phyloP scores from a whole-genome alignment of 2,329 filamentous ascomycete species.

The Ophiobolus disseminans region DNA sequence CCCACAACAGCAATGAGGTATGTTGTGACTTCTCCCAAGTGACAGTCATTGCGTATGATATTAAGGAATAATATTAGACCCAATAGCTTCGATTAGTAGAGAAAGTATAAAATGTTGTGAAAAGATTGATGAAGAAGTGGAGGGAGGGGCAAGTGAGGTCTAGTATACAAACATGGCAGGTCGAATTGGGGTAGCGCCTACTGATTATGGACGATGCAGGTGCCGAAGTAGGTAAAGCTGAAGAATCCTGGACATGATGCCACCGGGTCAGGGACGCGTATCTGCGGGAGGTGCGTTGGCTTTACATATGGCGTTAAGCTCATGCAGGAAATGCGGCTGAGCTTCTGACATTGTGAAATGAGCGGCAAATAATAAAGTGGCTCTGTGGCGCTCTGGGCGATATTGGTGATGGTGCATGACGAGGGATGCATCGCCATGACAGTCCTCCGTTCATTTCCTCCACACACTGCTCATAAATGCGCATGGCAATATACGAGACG shows the following conservation, averaged over 20 bases:
- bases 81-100: too few species aligned
- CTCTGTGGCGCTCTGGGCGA: constrained; percentile 5
- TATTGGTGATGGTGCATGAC: constrained; percentile 5
- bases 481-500: background rate
- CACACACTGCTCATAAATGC: background rate
- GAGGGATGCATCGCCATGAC: background rate
- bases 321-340: constrained; percentile 23
- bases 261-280: constrained; percentile 11
- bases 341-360: constrained; percentile 20
- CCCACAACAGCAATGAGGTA: constrained; percentile 42
- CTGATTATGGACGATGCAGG: constrained; percentile 10
- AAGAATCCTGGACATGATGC: constrained; percentile 13
- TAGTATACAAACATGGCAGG: constrained; percentile 9
- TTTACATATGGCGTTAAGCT: constrained; percentile 26
- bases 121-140: constrained; percentile 4
- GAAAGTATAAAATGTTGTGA: background rate
- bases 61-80: constrained; percentile 20
- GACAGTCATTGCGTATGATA: constrained; percentile 18
- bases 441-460: background rate
- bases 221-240: constrained; percentile 17
- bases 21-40: constrained; percentile 40
- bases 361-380: constrained; percentile 1
- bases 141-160: constrained; percentile 3
- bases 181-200: constrained; percentile 11
- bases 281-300: constrained; percentile 23